Percentiles rank a stretch among this genome's conserved stretches.
Conservation (phyloP, 2,329 filamentous ascomycete genomes). For the Elsinoe arachidis region DNA sequence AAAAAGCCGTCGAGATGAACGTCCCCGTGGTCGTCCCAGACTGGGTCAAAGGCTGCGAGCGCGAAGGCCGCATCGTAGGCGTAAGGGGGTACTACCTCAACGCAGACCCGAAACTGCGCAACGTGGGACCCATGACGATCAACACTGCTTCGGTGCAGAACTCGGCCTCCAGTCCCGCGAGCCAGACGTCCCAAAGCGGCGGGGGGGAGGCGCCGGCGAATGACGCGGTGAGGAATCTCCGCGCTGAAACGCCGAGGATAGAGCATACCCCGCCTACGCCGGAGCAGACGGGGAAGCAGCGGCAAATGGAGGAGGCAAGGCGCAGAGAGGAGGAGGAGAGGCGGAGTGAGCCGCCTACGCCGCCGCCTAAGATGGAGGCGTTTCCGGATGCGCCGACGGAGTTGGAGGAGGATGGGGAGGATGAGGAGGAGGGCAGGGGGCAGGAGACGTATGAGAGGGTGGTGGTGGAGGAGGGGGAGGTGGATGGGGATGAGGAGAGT, state of each 20-base stretch:
- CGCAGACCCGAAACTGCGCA: constrained; percentile 59
- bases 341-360: constrained; percentile 20
- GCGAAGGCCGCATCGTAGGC: constrained; percentile 82
- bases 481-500: constrained; percentile 8
- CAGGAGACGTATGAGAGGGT: constrained; percentile 3
- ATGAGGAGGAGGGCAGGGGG: constrained; percentile 5
- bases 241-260: constrained; percentile 33
- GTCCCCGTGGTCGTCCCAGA: constrained; percentile 94
- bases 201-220: constrained; percentile 22
- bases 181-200: constrained; percentile 17
- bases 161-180: not conserved
- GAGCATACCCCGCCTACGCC: constrained; percentile 45
- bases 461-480: not conserved
- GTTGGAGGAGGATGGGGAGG: constrained; percentile 5
- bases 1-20: constrained; percentile 95
- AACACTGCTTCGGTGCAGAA: constrained; percentile 19
- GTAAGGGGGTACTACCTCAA: constrained; percentile 95
- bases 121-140: constrained; percentile 35
- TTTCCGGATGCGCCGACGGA: constrained; percentile 12
- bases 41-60: constrained; percentile 95
- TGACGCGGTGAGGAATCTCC: constrained; percentile 20
- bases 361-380: constrained; percentile 22
- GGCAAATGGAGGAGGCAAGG: not conserved
- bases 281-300: constrained; percentile 26
- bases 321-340: not conserved